A percentile compares a stretch with the other conserved stretches of the same genome.
Conservation (phyloP, 2,329 filamentous ascomycete species). For the Sporothrix variecibatus region DNA sequence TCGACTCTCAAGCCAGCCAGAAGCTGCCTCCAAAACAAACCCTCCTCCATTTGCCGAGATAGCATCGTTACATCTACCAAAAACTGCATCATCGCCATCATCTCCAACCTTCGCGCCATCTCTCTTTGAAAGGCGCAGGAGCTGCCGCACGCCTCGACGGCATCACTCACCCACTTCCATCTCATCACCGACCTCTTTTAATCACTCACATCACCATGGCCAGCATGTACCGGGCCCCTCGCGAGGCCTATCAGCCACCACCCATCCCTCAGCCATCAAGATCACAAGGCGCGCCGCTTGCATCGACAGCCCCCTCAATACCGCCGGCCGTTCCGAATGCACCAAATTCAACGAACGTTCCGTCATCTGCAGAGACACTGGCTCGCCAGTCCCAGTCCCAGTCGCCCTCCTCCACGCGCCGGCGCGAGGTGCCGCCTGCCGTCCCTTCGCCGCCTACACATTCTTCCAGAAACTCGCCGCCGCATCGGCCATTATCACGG, state of each 20-base stretch:
- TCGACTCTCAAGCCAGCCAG: neutral
- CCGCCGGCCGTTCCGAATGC: neutral
- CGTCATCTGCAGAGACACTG: slow-evolving; percentile 17
- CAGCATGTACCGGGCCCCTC: slow-evolving; percentile 59
- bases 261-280: slow-evolving; percentile 41
- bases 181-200: neutral
- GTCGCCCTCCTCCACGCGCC: slow-evolving; percentile 34
- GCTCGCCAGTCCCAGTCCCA: slow-evolving; percentile 44
- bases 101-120: neutral
- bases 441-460: slow-evolving; percentile 62
- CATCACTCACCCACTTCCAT: neutral
- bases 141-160: slow-evolving; percentile 6
- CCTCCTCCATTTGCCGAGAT: neutral
- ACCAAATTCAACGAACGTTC: neutral
- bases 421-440: slow-evolving; percentile 60
- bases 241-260: slow-evolving; percentile 61
- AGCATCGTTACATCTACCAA: neutral
- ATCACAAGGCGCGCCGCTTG: slow-evolving; percentile 21
- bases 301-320: neutral
- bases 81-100: neutral
- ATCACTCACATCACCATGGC: slow-evolving; percentile 47
- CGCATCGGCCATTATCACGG: slow-evolving; percentile 47
- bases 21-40: neutral
- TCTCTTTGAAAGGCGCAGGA: neutral
- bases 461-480: slow-evolving; percentile 57